Evolutionary conservation across 768 basidiomycete species (phyloP).

Genomic region (Gelatoporia subvermispora): DNA sequence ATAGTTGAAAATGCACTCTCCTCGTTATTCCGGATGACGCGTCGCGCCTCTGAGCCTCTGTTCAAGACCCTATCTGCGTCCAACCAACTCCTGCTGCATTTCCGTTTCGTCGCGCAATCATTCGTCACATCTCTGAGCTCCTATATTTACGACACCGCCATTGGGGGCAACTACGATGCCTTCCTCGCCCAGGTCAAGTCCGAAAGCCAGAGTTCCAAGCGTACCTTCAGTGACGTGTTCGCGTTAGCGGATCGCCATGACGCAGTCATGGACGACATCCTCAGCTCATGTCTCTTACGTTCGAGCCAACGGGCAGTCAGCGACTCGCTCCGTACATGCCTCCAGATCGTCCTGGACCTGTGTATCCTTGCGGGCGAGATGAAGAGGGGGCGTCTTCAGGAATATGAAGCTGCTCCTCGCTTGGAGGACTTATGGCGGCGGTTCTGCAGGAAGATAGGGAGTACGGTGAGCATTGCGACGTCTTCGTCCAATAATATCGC

Average conservation of each 20-base stretch:
- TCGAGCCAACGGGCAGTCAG: constrained; percentile 62
- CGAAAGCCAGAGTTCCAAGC: background rate
- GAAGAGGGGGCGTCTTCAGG: constrained; percentile 46
- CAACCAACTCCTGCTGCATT: constrained; percentile 53
- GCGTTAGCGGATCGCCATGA: constrained; percentile 62
- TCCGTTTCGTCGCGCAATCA: constrained; percentile 69
- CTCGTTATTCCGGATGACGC: constrained; percentile 62
- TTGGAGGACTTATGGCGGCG: constrained; percentile 50
- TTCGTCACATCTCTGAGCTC: constrained; percentile 64
- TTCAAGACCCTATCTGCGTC: constrained; percentile 56
- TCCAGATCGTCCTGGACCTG: constrained; percentile 66
- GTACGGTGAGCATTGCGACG: constrained; percentile 42
- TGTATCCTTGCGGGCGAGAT: constrained; percentile 61
- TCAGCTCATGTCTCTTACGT: constrained; percentile 69
- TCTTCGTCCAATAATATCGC: background rate
- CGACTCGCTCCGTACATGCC: constrained; percentile 55
- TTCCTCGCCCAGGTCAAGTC: constrained; percentile 40
- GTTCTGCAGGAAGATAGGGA: constrained; percentile 52
- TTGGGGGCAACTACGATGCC: constrained; percentile 68
- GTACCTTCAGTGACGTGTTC: constrained; percentile 65
- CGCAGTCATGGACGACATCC: constrained; percentile 63
- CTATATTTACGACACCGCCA: constrained; percentile 79
- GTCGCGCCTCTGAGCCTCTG: constrained; percentile 35
- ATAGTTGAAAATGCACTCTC: constrained; percentile 65
- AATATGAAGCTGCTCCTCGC: constrained; percentile 56